phyloP scores from a whole-genome alignment of 2,329 filamentous ascomycete species.

The Aspergillus alliaceus region DNA sequence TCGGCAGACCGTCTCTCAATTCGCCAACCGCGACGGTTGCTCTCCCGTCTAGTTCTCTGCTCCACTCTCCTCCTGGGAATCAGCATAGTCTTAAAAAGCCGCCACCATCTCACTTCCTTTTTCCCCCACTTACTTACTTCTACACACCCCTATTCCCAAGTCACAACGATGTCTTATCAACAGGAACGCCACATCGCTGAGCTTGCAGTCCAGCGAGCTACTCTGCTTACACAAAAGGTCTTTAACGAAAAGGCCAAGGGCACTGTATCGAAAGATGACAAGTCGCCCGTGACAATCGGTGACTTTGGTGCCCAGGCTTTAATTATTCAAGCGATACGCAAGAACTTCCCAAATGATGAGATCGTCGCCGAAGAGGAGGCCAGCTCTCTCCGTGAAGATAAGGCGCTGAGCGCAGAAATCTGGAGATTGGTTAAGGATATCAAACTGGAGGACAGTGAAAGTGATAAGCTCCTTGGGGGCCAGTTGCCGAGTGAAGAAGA shows the following conservation, averaged over 20 bases:
- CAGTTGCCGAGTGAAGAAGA: slow-evolving; percentile 62
- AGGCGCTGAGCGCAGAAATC: slow-evolving; percentile 69
- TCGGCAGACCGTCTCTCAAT: slow-evolving; percentile 22
- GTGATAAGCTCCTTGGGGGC: slow-evolving; percentile 69
- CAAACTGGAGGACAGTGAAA: slow-evolving; percentile 64
- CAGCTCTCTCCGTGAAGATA: slow-evolving; percentile 71
- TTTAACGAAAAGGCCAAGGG: slow-evolving; percentile 91
- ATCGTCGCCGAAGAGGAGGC: slow-evolving; percentile 97
- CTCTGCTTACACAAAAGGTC: slow-evolving; percentile 72
- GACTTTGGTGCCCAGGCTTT: slow-evolving; percentile 97
- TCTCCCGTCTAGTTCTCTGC: slow-evolving; percentile 34
- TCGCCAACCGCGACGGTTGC: slow-evolving; percentile 19
- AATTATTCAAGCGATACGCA: slow-evolving; percentile 85
- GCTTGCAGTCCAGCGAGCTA: slow-evolving; percentile 82
- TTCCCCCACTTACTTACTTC: slow-evolving; percentile 28
- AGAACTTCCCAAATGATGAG: slow-evolving; percentile 86
- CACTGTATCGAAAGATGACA: slow-evolving; percentile 90
- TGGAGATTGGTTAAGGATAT: slow-evolving; percentile 79
- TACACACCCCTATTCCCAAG: slow-evolving; percentile 20
- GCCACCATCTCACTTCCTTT: slow-evolving; percentile 42
- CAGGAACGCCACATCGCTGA: slow-evolving; percentile 81
- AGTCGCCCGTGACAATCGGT: slow-evolving; percentile 94
- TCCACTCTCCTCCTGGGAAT: slow-evolving; percentile 46
- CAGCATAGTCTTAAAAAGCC: slow-evolving; percentile 39
- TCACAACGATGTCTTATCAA: slow-evolving; percentile 57